Evolutionary conservation across 805 yeast species (phyloP).

Genomic region (Naumovozyma castellii): DNA sequence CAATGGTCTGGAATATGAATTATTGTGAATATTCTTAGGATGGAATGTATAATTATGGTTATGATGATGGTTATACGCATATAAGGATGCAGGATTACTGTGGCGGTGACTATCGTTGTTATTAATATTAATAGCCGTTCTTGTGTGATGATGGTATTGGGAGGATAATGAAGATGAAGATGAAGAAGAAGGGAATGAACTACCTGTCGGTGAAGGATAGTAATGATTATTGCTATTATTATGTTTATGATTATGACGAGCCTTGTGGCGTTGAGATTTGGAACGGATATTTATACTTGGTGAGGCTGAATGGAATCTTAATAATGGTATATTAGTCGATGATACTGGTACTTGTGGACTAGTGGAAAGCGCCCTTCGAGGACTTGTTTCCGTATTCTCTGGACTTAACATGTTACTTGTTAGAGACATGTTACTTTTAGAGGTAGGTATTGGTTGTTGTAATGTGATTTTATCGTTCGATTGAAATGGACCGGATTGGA

Average conservation of each 20-base stretch:
- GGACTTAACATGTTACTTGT: too few species aligned
- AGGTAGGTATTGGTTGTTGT: not conserved
- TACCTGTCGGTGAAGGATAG: too few species aligned
- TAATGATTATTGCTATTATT: too few species aligned
- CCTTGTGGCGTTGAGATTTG: not conserved
- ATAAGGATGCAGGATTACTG: not conserved
- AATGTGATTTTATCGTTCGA: not conserved
- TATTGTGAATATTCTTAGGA: not conserved
- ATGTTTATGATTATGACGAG: not conserved
- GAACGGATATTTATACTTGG: not conserved
- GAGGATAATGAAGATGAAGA: too few species aligned
- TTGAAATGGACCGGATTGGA: not conserved
- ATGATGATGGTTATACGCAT: not conserved
- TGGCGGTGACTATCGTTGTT: not conserved
- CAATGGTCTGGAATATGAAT: constrained; percentile 3
- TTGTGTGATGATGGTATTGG: too few species aligned
- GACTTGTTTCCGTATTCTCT: not conserved
- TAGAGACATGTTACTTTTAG: too few species aligned
- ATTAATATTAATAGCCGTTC: too few species aligned
- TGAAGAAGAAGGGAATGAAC: too few species aligned
- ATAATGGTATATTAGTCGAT: not conserved
- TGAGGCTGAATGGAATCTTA: not conserved
- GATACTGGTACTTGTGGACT: not conserved
- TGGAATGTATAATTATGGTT: not conserved
- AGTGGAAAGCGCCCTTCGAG: not conserved